phyloP scores from a whole-genome alignment of 179 eudicot genomes.

The Monotropa hypopitys region DNA sequence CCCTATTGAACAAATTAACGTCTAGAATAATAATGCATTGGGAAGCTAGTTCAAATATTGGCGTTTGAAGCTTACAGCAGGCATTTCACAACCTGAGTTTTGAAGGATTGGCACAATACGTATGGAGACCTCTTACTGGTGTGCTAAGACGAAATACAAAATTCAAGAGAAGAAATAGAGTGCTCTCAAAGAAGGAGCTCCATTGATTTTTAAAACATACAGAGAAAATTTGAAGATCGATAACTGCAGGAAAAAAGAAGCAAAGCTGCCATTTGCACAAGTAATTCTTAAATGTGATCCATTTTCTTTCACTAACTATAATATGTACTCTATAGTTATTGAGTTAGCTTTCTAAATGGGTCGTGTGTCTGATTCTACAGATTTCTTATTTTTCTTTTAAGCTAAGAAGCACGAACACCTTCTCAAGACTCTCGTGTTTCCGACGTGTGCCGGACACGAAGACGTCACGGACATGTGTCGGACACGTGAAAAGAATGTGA shows the following conservation, averaged over 20 bases:
- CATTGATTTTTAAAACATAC: background rate
- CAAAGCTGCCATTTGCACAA: background rate
- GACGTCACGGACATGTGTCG: too few relatives aligned
- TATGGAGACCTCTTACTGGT: background rate
- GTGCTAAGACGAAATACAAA: background rate
- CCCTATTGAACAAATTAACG: background rate
- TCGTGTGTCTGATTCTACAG: background rate
- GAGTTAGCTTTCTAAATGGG: background rate
- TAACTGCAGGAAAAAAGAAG: background rate
- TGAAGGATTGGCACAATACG: background rate
- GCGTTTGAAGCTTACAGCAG: background rate
- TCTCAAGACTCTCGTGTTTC: too few relatives aligned
- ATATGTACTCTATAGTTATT: too few relatives aligned
- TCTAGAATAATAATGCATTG: background rate
- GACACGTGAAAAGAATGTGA: too few relatives aligned
- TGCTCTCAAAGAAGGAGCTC: background rate
- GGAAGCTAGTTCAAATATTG: background rate
- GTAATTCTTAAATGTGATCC: background rate
- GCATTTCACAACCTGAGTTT: background rate
- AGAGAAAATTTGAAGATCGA: background rate
- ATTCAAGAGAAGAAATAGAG: background rate
- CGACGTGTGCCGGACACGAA: too few relatives aligned
- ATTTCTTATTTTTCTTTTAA: background rate
- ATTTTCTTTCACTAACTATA: too few relatives aligned
- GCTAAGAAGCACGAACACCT: too few relatives aligned